A percentile compares a stretch with the other conserved stretches of the same genome.
Evolutionary conservation across 768 basidiomycete species (phyloP).

Genomic region (Amanita molliuscula): DNA sequence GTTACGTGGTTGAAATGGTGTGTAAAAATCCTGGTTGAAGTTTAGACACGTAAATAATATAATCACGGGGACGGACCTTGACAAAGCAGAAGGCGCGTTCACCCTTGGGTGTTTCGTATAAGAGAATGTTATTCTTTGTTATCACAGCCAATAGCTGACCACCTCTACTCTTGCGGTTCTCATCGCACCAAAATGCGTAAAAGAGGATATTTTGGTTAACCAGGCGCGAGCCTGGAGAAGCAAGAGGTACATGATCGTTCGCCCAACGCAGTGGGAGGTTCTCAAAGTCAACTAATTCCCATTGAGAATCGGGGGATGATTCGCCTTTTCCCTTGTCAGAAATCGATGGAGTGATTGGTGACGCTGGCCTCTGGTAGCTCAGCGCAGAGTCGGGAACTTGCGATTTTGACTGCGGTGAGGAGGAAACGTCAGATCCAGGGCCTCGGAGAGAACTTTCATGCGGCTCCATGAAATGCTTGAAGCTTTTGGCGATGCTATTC

Average conservation of each 20-base stretch:
- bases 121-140: conserved; percentile 58
- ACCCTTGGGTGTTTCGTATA: conserved; percentile 77
- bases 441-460: conserved; percentile 9
- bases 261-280: conserved; percentile 74
- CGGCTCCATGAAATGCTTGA: conserved; percentile 46
- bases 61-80: conserved; percentile 36
- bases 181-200: conserved; percentile 63
- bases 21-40: conserved; percentile 66
- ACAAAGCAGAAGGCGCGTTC: conserved; percentile 77
- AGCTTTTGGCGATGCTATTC: conserved; percentile 48
- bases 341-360: conserved; percentile 9
- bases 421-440: conserved; percentile 16
- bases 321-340: conserved; percentile 16
- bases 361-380: conserved; percentile 7
- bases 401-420: conserved; percentile 23
- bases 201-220: conserved; percentile 45
- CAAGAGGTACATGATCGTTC: conserved; percentile 79
- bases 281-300: conserved; percentile 38
- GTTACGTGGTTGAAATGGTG: conserved; percentile 55
- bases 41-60: neutral
- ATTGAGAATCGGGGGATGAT: neutral
- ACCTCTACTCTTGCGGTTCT: conserved; percentile 32
- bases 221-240: conserved; percentile 54
- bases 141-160: conserved; percentile 62
- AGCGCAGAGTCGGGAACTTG: conserved; percentile 10